phyloP scores from a whole-genome alignment of 116 monocot species.

The Cymodocea nodosa region DNA sequence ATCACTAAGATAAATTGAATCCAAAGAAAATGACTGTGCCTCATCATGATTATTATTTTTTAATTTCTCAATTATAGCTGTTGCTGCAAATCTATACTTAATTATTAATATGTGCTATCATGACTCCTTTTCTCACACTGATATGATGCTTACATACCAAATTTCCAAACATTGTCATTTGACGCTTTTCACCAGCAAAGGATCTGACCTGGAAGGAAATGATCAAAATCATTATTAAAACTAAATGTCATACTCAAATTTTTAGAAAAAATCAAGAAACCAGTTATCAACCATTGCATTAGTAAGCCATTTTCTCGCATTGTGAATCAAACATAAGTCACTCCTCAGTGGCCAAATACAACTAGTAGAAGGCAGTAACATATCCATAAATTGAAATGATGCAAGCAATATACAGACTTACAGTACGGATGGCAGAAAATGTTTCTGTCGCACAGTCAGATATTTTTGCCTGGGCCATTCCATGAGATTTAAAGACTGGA shows the following conservation, averaged over 20 bases:
- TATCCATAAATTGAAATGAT: background rate
- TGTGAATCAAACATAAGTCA: no score
- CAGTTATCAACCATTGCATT: no score
- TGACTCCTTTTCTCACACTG: background rate
- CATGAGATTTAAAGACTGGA: conserved; percentile 79
- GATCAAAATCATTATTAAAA: background rate
- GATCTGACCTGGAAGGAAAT: conserved; percentile 61
- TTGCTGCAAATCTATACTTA: no score
- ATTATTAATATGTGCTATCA: background rate
- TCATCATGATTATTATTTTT: no score
- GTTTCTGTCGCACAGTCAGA: conserved; percentile 90
- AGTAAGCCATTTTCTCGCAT: no score
- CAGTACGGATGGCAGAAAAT: conserved; percentile 93
- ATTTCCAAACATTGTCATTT: conserved; percentile 69
- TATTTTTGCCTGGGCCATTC: conserved; percentile 71
- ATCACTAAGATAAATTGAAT: no score
- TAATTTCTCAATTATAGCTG: no score
- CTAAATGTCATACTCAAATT: background rate
- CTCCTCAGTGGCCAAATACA: no score
- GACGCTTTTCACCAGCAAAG: conserved; percentile 91
- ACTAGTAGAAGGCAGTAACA: no score
- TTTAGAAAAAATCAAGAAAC: no score
- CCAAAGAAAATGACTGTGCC: no score
- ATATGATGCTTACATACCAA: conserved; percentile 46
- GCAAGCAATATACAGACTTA: conserved; percentile 20